Evolutionary conservation across 495 filamentous ascomycete species (phyloP).

Genomic region (Penicillium pulvis): DNA sequence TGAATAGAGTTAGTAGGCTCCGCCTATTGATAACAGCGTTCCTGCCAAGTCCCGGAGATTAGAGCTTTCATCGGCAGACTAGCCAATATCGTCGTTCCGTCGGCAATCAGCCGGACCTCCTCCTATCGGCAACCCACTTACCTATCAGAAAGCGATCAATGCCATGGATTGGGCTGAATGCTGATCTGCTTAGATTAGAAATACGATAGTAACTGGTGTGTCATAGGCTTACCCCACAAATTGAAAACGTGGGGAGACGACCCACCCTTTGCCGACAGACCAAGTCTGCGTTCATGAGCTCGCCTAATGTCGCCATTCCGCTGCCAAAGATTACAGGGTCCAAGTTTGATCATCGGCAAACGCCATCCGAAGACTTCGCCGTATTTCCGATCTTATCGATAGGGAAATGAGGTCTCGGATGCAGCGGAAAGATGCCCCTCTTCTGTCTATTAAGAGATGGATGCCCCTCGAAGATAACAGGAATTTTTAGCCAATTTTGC

Average conservation of each 20-base stretch:
- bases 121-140: slow-evolving; percentile 6
- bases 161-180: not conserved
- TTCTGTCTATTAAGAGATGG: not conserved
- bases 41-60: slow-evolving; percentile 14
- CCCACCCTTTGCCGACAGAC: slow-evolving; percentile 19
- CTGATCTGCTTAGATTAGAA: not conserved
- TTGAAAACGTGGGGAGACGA: slow-evolving; percentile 24
- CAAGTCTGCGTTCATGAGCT: not conserved
- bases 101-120: slow-evolving; percentile 17
- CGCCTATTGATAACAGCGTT: slow-evolving; percentile 1
- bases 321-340: slow-evolving; percentile 10
- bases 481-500: not conserved
- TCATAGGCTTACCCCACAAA: slow-evolving; percentile 26
- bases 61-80: slow-evolving; percentile 20
- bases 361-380: not conserved
- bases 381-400: not conserved
- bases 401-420: not conserved
- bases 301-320: slow-evolving; percentile 9
- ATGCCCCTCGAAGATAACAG: not conserved
- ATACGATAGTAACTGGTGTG: slow-evolving; percentile 2
- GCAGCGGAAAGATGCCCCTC: not conserved
- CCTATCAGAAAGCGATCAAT: not conserved
- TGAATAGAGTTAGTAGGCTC: not conserved
- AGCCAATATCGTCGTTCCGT: slow-evolving; percentile 19
- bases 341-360: not conserved